Base-by-base conservation (phyloP, 306 rosid species). In the Trichosanthes truncata region DNA sequence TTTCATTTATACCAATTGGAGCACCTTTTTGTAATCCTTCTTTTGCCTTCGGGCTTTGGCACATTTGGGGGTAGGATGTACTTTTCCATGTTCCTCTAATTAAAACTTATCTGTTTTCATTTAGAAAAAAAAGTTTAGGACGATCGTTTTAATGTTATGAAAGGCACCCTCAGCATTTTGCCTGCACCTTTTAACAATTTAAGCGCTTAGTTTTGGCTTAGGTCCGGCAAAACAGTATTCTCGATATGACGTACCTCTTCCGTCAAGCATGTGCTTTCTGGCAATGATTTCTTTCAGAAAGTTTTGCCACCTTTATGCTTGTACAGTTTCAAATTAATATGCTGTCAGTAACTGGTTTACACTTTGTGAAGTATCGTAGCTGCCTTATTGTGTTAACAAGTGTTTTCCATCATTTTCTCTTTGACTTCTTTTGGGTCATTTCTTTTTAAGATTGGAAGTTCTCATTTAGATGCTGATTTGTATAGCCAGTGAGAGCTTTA, bases 401-500 rank as follows among this genome's bases (percentile, higher is more conserved):
- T 71, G 6, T 49, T 25, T 7, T 18, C 4, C 8, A 72, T 72
- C 60, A 73, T 49, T 74, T 74, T 31, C 1, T 11, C 62, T 40
- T 77, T 77, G 80, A 25, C 38, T 76, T 23, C 49, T 40, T 59
- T 77, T 23, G 33, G 25, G 20, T 43, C 15, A 38, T 43, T 38
- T 77, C 10, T 41, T 57, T 29, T 33, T 61, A 49, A 29, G 48
- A 35, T 53, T 48, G 12, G n/a, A 46, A 33, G 40, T 6, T 25
- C 65, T 68, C 31, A 79, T 45, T n/a, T 53, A 55, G 53, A 33
- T 59, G 77, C 56, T 74, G 36, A 35, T 66, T 7, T 76, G 67
- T 84, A 31, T 62, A 88, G 89, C 73, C 89, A 26, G 52, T 88
- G 83, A 86, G 91, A 83, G 81, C 87, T 77, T 87, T 89, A 57